phyloP scores from a whole-genome alignment of 2,329 filamentous ascomycete species.

The Iodosphaeria phyllophila region DNA sequence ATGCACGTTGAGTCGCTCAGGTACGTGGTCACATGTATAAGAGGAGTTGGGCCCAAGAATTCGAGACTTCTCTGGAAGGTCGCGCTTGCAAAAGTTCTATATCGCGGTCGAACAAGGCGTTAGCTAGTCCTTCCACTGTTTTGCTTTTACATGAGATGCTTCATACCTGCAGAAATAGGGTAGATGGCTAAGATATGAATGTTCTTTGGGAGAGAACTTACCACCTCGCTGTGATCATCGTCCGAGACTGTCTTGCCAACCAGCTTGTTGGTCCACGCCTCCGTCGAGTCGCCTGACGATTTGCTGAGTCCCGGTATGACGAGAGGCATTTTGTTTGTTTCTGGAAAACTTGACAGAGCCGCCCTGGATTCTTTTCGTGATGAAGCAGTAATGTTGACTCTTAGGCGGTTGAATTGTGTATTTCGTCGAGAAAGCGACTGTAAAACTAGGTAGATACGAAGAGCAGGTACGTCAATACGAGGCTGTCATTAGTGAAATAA shows the following conservation, averaged over 20 bases:
- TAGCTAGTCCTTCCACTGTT: too few relatives aligned
- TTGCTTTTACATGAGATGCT: too few relatives aligned
- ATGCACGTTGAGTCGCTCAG: conserved; percentile 38
- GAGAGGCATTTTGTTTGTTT: conserved; percentile 39
- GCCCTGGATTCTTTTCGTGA: too few relatives aligned
- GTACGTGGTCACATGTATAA: conserved; percentile 36
- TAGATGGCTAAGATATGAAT: conserved; percentile 1
- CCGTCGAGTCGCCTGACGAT: conserved; percentile 22
- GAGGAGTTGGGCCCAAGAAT: conserved; percentile 37
- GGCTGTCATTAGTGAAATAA: too few relatives aligned
- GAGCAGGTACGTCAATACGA: too few relatives aligned
- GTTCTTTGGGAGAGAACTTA: conserved; percentile 15
- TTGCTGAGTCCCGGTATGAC: conserved; percentile 38
- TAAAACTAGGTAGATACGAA: too few relatives aligned
- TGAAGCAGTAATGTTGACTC: too few relatives aligned
- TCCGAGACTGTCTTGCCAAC: conserved; percentile 44
- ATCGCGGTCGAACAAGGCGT: too few relatives aligned
- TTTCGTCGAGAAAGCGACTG: too few relatives aligned
- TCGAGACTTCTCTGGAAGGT: conserved; percentile 36
- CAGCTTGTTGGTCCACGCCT: conserved; percentile 42
- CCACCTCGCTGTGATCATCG: conserved; percentile 28
- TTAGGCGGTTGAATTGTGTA: too few relatives aligned
- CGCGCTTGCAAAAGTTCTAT: conserved; percentile 41
- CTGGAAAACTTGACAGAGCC: too few relatives aligned
- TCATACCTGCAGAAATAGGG: conserved; percentile 1